A percentile compares a stretch with the other conserved stretches of the same genome.
Evolutionary conservation across 2,329 filamentous ascomycete genomes (phyloP).

Genomic region (Biscogniauxia sp.): DNA sequence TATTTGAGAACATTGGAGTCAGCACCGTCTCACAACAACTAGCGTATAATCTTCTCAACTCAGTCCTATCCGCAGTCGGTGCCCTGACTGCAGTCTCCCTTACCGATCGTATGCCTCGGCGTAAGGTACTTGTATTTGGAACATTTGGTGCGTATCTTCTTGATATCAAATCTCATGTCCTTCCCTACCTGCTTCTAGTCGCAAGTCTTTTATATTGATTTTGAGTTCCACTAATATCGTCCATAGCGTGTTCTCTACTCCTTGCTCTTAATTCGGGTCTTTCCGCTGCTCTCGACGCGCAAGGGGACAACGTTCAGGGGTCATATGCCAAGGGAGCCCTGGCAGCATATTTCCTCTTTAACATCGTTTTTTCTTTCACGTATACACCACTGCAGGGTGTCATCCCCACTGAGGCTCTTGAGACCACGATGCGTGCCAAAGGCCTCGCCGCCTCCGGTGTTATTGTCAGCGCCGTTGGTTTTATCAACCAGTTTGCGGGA

Average conservation of each 20-base stretch:
- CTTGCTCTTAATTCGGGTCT: conserved; percentile 47
- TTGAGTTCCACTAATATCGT: conserved; percentile 4
- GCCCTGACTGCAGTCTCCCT: conserved; percentile 42
- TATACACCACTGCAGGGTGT: conserved; percentile 50
- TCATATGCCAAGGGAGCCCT: conserved; percentile 43
- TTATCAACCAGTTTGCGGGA: conserved; percentile 48
- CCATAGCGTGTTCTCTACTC: conserved; percentile 37
- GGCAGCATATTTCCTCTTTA: conserved; percentile 49
- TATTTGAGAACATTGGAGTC: conserved; percentile 42
- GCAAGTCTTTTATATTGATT: no score
- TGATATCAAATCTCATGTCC: conserved; percentile 1
- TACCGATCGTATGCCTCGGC: conserved; percentile 46
- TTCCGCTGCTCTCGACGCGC: conserved; percentile 35
- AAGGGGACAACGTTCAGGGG: conserved; percentile 31
- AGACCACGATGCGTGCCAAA: conserved; percentile 48
- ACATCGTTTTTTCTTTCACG: conserved; percentile 48
- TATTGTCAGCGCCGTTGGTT: conserved; percentile 44
- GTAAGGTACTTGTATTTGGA: conserved; percentile 43
- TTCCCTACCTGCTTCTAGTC: neutral
- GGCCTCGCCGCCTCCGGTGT: conserved; percentile 45
- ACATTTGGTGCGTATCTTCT: conserved; percentile 34
- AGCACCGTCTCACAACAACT: conserved; percentile 38
- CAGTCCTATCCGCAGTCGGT: conserved; percentile 43
- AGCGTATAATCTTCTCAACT: conserved; percentile 47
- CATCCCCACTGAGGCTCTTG: conserved; percentile 46